Percentiles rank a stretch among this genome's conserved stretches.
Conservation (phyloP, 768 basidiomycete genomes). For the Mycena polygramma region DNA sequence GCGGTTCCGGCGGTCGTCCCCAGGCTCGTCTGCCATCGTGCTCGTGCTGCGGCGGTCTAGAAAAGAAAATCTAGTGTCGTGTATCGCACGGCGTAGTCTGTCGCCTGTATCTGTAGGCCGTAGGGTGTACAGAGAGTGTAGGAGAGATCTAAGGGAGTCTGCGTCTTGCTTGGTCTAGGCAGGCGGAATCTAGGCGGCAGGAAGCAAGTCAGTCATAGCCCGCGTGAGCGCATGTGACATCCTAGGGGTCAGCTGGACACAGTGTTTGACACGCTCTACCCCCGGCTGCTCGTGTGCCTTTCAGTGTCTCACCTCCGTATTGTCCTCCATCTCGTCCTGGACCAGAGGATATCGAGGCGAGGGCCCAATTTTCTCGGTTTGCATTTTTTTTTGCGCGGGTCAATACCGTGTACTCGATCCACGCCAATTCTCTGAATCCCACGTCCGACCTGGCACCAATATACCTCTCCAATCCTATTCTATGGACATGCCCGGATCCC, state of each 20-base stretch:
- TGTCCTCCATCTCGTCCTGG: too few species aligned
- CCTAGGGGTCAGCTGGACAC: neutral
- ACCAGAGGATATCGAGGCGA: too few species aligned
- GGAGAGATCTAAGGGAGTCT: neutral
- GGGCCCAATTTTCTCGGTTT: too few species aligned
- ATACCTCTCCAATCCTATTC: too few species aligned
- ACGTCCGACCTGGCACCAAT: too few species aligned
- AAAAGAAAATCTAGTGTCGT: neutral
- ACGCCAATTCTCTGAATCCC: too few species aligned
- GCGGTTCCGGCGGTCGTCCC: neutral
- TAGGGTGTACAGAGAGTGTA: too few species aligned
- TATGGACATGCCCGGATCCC: too few species aligned
- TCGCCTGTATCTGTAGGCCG: neutral
- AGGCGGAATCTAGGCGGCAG: conserved; percentile 12
- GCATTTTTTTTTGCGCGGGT: neutral
- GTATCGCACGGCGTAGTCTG: too few species aligned
- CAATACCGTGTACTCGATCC: too few species aligned
- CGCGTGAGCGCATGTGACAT: neutral
- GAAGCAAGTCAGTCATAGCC: neutral
- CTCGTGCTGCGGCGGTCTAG: too few species aligned
- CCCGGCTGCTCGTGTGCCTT: neutral
- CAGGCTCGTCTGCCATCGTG: neutral
- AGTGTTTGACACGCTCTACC: neutral
- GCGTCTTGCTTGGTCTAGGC: too few species aligned
- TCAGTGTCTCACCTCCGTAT: neutral